Conservation (phyloP, 148 eudicot genomes). For the Bassia scoparia region DNA sequence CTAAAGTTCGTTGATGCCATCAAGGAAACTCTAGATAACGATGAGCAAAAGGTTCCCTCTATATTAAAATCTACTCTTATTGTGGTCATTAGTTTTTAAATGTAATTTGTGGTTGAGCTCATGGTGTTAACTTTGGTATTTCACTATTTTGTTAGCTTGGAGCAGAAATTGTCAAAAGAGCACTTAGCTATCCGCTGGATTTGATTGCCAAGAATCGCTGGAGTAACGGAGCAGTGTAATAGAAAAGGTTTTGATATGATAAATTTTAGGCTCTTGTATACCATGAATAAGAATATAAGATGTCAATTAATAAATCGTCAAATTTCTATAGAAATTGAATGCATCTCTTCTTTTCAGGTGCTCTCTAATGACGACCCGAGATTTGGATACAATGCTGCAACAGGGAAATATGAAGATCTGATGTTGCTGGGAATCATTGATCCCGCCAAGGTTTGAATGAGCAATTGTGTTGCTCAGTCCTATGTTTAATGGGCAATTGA, state of each 20-base stretch:
- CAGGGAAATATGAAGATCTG: conserved; percentile 64
- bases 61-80: neutral
- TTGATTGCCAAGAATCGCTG: conserved; percentile 67
- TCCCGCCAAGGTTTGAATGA: conserved; percentile 46
- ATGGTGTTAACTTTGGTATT: neutral
- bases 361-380: conserved; percentile 38
- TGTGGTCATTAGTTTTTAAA: neutral
- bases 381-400: conserved; percentile 61
- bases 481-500: too few relatives aligned
- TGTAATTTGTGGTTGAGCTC: neutral
- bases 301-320: neutral
- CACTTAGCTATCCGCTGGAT: conserved; percentile 54
- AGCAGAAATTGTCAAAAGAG: conserved; percentile 53
- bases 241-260: conserved; percentile 40
- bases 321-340: neutral
- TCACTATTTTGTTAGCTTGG: conserved; percentile 58
- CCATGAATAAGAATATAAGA: neutral
- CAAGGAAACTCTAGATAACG: conserved; percentile 49
- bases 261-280: neutral
- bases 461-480: neutral
- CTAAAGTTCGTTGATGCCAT: conserved; percentile 60
- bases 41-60: conserved; percentile 49
- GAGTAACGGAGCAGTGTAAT: conserved; percentile 62
- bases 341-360: conserved; percentile 33
- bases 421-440: conserved; percentile 76